Conservation (phyloP, 176 grass and related monocot genomes). For the Cocos nucifera region DNA sequence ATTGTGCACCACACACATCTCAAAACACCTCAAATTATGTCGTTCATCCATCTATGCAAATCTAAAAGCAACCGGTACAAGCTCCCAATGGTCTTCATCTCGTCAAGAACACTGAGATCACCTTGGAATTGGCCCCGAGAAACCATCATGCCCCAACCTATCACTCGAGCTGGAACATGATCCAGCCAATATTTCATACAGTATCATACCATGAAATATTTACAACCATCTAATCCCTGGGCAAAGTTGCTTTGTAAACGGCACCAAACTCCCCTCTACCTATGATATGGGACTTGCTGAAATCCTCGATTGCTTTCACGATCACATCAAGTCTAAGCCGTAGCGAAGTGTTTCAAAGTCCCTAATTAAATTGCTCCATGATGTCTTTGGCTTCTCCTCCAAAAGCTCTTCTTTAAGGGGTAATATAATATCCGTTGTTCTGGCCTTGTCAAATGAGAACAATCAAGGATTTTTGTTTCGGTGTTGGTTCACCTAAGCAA, state of each 20-base stretch:
- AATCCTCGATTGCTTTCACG: constrained; percentile 76
- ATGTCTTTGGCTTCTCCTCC: constrained; percentile 57
- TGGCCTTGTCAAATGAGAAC: constrained; percentile 33
- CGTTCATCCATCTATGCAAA: no score
- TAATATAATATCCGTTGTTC: constrained; percentile 35
- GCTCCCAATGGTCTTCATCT: no score
- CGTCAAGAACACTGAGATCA: no score
- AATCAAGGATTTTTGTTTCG: constrained; percentile 30
- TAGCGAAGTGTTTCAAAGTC: constrained; percentile 72
- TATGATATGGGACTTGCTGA: constrained; percentile 79
- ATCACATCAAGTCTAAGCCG: constrained; percentile 75
- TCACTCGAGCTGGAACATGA: no score
- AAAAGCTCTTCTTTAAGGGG: constrained; percentile 73
- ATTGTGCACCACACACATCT: no score
- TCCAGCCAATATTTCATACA: no score
- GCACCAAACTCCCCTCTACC: constrained; percentile 85
- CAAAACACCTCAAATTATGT: no score
- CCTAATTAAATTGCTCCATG: constrained; percentile 71
- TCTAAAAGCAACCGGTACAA: no score
- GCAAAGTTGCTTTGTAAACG: constrained; percentile 68
- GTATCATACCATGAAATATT: no score
- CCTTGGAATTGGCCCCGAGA: no score
- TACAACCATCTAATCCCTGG: constrained; percentile 43
- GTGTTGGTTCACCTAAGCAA: constrained; percentile 38
- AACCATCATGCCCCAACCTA: no score